Base-by-base conservation (phyloP, 225 moss, liverwort and hornwort genomes). In the Pleurozium schreberi region DNA sequence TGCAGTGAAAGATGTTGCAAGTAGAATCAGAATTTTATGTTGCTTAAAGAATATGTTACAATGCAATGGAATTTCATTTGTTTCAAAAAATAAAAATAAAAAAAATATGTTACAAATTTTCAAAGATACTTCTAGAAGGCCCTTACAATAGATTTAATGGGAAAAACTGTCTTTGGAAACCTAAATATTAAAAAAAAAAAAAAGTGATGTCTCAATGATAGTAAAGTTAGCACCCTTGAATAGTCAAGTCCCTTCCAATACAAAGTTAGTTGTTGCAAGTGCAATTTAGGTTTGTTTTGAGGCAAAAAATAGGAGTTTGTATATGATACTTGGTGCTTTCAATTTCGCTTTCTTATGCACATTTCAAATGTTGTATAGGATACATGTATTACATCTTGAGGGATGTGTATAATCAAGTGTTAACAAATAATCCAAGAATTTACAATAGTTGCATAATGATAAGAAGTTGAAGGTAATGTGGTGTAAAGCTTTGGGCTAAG, bases 101-200 rank as follows among this genome's bases (percentile, higher is more conserved):
- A 52, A 52, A 8, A 34, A 34, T 21, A 12, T 34, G 8, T 22
- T 75, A 9, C 8, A 52, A 52, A 47, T 10, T 47, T 43, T 43
- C 11, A 3, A 50, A 34, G 8, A 8, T 21, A 50, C 75, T 75
- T 33, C 34, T 20, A 12, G 4, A 33, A 52, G 22, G 52, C 8
- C 22, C 22, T 52, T 36, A 23, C 14, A 36, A 76, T 14, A 52
- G 14, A 14, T 0, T 52, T 53, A 36, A 34, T 50, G 36, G 8
- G 14, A 36, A 52, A 76, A 22, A 14, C 0, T 4, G 2, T 5
- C 8, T 36, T 21, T 23, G 5, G 8, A 52, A 33, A 33, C 2
- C 0, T 33, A 2, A 33, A 33, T 50, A 2, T n/a, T n/a, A n/a
- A n/a, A n/a, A n/a, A n/a, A n/a, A 33, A 33, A 31, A 49, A 33